Base-by-base conservation (phyloP, 2,329 filamentous ascomycete species). In the Sarocladium kiliense region DNA sequence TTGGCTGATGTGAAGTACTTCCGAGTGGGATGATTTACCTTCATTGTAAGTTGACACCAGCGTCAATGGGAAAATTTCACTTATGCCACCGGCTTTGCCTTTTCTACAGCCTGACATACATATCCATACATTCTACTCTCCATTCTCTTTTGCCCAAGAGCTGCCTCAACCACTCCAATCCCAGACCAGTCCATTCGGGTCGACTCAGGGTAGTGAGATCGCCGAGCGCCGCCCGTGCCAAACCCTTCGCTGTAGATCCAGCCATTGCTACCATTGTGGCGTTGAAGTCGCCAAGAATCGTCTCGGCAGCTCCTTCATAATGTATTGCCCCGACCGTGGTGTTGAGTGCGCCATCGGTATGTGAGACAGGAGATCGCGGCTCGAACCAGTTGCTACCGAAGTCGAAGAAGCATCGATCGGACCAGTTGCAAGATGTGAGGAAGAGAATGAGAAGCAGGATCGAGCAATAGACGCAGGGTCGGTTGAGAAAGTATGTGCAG, bases 381-480 rank as follows among this genome's bases (percentile, higher is more conserved):
- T 92, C 85, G 71, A 97, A 97, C 93, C 92, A 97, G 74, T 95
- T 91, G 65, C 86, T 88, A 68, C 77, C 81, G 65, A 97, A 88
- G 75, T 97, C 93, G 77, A 97, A 94, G 75, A 97, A 94, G 69
- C 89, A 94, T 54, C 86, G 85, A 68, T 92, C 88, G 61, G 87
- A 89, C 89, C 89, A 94, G 79, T 92, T 87, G 72, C 89, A 94
- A 25, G 88, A 91, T 25, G 91, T 95, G 62, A 92, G 82, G 77
- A 97, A 96, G 63, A 99, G 90, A 64, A 97, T 91, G 61, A 96
- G 82, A 50, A 99, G 89, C 54, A 99, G 87, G 59, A 97, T 86
- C 58, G 91, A 96, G 82, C 94, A 99, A 80, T 99, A 99, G 64
- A 96, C 87, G 77, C 94, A 99, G 54, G 94, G 94, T 55, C 93